Conservation (phyloP, 2,329 filamentous ascomycete genomes). For the Trichoderma citrinoviride region DNA sequence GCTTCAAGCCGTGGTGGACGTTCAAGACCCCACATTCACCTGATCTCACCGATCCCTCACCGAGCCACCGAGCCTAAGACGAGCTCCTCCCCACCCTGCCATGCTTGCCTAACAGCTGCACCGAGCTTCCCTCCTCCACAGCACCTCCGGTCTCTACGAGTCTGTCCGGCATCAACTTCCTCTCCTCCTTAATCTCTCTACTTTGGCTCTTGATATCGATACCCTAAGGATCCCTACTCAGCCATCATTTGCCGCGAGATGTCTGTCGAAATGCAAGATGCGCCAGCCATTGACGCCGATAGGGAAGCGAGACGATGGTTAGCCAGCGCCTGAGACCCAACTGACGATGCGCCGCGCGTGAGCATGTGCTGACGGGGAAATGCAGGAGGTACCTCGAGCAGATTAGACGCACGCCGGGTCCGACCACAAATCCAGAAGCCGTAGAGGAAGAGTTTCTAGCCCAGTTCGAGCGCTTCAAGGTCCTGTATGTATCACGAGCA, state of each 20-base stretch:
- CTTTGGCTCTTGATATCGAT: neutral
- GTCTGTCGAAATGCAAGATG: slow-evolving; percentile 28
- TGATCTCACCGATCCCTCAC: slow-evolving; percentile 32
- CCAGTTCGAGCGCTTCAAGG: slow-evolving; percentile 66
- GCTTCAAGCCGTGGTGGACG: neutral
- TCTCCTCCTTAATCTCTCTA: neutral
- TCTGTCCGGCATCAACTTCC: neutral
- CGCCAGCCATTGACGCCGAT: slow-evolving; percentile 16
- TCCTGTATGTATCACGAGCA: slow-evolving; percentile 57
- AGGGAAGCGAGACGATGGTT: slow-evolving; percentile 39
- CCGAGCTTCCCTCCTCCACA: neutral
- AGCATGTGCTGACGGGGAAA: slow-evolving; percentile 22
- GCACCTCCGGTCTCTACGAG: neutral
- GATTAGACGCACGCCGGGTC: slow-evolving; percentile 72
- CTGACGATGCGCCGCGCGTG: slow-evolving; percentile 5
- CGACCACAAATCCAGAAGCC: slow-evolving; percentile 70
- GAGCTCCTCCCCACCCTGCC: neutral
- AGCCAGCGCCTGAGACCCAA: slow-evolving; percentile 11
- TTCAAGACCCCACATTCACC: slow-evolving; percentile 36
- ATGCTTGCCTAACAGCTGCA: slow-evolving; percentile 1
- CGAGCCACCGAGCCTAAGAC: slow-evolving; percentile 19
- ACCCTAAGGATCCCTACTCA: too few species aligned
- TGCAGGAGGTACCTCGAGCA: slow-evolving; percentile 79
- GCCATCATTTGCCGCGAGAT: slow-evolving; percentile 24
- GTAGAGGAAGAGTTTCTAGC: slow-evolving; percentile 52